These are phyloP conservation scores for Melaleuca quinquenervia DNA, from an alignment of 345 rosid genomes.

Conservation along the genomic window DNA sequence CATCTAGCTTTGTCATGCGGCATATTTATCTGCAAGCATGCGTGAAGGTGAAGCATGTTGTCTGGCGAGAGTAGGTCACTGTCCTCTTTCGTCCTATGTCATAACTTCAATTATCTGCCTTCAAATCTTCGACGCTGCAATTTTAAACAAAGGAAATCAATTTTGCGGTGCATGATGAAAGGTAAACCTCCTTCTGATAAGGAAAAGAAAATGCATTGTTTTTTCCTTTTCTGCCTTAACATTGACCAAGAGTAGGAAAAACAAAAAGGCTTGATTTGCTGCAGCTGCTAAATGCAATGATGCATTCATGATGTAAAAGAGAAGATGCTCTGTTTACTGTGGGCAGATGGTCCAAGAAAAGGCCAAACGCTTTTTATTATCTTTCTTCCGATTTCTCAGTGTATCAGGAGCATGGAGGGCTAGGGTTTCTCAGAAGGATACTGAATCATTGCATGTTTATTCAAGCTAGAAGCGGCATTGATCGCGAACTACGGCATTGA, in stretches of 20 bases:
- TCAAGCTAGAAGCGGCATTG: not conserved
- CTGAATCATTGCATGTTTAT: not conserved
- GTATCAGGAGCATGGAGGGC: not conserved
- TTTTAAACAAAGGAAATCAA: not conserved
- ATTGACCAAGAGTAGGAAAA: not conserved
- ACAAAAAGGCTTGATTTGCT: not conserved
- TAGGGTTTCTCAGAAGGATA: not conserved
- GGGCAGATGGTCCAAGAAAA: not conserved
- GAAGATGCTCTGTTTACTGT: not conserved
- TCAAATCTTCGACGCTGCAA: not conserved
- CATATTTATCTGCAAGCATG: not conserved
- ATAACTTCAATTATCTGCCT: not conserved
- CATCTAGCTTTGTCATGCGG: not conserved
- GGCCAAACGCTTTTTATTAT: not conserved
- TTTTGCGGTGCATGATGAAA: not conserved
- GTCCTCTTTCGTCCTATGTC: not conserved
- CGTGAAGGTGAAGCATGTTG: not conserved
- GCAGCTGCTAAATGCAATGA: not conserved
- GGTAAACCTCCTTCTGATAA: not conserved
- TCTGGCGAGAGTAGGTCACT: not conserved
- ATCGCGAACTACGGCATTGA: not conserved
- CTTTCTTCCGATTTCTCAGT: not conserved
- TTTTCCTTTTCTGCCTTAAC: not conserved
- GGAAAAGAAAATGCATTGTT: not conserved
- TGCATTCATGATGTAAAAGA: not conserved